phyloP scores from a whole-genome alignment of 2,329 filamentous ascomycete genomes.

The Beauveria sp. region DNA sequence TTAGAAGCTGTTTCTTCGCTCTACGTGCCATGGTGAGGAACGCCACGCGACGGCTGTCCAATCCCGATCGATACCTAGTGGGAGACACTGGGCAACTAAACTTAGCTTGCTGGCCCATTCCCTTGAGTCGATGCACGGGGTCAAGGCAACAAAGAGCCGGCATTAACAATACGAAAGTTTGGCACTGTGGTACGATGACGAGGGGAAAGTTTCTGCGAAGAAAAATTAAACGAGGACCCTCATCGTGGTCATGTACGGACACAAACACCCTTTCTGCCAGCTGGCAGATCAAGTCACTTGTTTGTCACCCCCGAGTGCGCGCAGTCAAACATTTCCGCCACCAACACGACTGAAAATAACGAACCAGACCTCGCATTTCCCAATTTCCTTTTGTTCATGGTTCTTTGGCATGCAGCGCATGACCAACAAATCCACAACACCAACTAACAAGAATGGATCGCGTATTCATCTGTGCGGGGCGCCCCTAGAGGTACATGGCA shows the following conservation, averaged over 20 bases:
- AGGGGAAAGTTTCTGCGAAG: neutral
- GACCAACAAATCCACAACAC: neutral
- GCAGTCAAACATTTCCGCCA: neutral
- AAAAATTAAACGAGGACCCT: neutral
- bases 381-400: neutral
- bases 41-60: neutral
- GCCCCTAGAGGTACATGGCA: neutral
- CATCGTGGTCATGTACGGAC: neutral
- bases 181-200: neutral
- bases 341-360: neutral
- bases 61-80: neutral
- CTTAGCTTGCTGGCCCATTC: neutral
- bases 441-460: neutral
- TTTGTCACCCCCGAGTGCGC: neutral
- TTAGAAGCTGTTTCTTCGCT: neutral
- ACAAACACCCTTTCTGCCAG: neutral
- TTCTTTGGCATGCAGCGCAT: neutral
- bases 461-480: neutral
- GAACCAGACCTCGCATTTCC: neutral
- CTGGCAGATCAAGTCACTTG: neutral
- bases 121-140: neutral
- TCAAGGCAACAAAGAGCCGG: neutral
- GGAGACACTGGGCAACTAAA: neutral
- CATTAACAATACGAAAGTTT: neutral
- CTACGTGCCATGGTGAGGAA: neutral